A percentile compares a stretch with the other conserved stretches of the same genome.
Conservation (phyloP, 2,329 filamentous ascomycete genomes). For the Alternaria rosae region DNA sequence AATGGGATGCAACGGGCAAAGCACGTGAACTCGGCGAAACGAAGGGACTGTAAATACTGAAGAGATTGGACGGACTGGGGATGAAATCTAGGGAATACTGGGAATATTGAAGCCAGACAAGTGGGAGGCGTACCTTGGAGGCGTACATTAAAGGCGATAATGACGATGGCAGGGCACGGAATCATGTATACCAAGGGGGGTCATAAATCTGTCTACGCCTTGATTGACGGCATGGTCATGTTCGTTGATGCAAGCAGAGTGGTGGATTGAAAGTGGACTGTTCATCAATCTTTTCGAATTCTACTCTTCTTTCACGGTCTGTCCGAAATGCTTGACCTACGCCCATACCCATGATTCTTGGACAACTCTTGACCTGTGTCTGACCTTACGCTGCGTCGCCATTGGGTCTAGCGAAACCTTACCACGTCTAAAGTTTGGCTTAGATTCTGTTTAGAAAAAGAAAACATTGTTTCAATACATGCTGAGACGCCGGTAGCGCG, state of each 20-base stretch:
- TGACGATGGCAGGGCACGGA: background rate
- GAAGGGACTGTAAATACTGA: background rate
- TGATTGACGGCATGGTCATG: background rate
- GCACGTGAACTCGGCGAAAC: background rate
- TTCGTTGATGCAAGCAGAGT: background rate
- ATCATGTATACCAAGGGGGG: background rate
- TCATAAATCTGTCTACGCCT: background rate
- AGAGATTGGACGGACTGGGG: too few relatives aligned
- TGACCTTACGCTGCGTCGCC: background rate
- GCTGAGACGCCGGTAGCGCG: background rate
- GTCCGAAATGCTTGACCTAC: too few relatives aligned
- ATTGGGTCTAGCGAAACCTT: too few relatives aligned
- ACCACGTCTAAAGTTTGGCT: background rate
- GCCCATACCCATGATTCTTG: background rate
- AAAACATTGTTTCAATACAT: background rate
- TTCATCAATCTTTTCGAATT: background rate
- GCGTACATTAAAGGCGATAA: background rate
- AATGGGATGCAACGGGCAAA: too few relatives aligned
- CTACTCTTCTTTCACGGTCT: background rate
- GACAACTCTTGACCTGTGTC: background rate
- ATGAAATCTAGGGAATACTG: background rate
- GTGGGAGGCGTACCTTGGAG: background rate
- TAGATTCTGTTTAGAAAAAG: background rate
- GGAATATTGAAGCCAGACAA: background rate
- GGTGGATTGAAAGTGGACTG: background rate